A percentile compares a stretch with the other conserved stretches of the same genome.
These are phyloP conservation scores for Oryza punctata DNA, from an alignment of 176 grass and related monocot species.

Conservation along the genomic window DNA sequence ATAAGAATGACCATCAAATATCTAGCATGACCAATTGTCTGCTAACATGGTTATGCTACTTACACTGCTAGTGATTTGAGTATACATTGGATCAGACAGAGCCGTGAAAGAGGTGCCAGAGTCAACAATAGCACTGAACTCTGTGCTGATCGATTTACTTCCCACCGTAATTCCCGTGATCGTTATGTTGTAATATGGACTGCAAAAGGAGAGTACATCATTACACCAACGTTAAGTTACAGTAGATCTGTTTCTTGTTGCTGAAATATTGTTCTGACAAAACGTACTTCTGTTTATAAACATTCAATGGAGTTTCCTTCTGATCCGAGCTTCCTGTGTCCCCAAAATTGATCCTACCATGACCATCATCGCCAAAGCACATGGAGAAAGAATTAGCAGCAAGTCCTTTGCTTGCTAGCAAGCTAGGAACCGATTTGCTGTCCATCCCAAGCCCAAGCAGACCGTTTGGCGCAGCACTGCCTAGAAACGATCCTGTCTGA, in stretches of 20 bases:
- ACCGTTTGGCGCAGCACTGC: conserved; percentile 72
- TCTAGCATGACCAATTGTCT: neutral
- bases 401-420: conserved; percentile 68
- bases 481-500: conserved; percentile 82
- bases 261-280: neutral
- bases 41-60: conserved; percentile 37
- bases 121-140: conserved; percentile 73
- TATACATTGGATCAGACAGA: conserved; percentile 80
- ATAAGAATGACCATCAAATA: conserved; percentile 11
- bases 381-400: conserved; percentile 88
- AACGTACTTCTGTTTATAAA: conserved; percentile 62
- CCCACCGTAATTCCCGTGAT: conserved; percentile 54
- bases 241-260: neutral
- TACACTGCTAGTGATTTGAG: conserved; percentile 64
- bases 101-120: conserved; percentile 90
- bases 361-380: conserved; percentile 70
- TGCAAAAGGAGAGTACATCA: conserved; percentile 29
- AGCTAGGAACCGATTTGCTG: conserved; percentile 75
- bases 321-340: conserved; percentile 84
- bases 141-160: conserved; percentile 32
- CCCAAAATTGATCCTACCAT: conserved; percentile 91
- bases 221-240: neutral
- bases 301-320: conserved; percentile 70
- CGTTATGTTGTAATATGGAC: conserved; percentile 81
- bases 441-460: conserved; percentile 86